Conservation (phyloP, 2,329 filamentous ascomycete genomes). For the Zymoseptoria crescenta region DNA sequence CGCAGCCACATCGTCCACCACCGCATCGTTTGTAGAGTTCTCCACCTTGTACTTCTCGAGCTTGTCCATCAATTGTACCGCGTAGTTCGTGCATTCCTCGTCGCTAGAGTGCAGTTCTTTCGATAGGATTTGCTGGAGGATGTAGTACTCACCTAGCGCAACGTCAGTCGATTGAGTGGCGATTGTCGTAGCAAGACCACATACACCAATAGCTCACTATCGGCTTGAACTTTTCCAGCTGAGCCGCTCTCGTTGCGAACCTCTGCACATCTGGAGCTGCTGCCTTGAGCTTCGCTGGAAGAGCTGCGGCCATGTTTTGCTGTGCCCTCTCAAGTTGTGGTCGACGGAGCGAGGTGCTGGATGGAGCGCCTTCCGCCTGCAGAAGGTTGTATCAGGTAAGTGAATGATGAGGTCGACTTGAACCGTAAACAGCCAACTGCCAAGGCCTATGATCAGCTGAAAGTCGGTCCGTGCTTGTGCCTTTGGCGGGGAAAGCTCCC, state of each 20-base stretch:
- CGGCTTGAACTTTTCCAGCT: constrained; percentile 77
- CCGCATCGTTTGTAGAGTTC: constrained; percentile 69
- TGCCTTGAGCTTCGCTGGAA: constrained; percentile 63
- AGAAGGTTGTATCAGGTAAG: background rate
- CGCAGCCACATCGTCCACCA: constrained; percentile 75
- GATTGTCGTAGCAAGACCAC: constrained; percentile 31
- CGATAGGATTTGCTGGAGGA: constrained; percentile 82
- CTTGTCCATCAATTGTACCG: constrained; percentile 79
- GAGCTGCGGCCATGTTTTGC: constrained; percentile 58
- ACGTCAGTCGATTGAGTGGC: constrained; percentile 10
- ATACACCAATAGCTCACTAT: constrained; percentile 92
- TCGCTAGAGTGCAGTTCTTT: constrained; percentile 71
- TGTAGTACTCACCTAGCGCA: constrained; percentile 71
- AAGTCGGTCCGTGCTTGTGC: background rate
- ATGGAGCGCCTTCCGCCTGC: background rate
- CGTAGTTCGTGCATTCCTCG: constrained; percentile 72
- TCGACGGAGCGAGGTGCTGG: background rate
- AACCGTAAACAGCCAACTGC: background rate
- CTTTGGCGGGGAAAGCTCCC: background rate
- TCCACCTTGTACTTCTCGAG: constrained; percentile 73
- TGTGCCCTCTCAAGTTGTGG: background rate
- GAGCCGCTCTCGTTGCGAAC: constrained; percentile 73
- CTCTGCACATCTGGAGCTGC: constrained; percentile 67
- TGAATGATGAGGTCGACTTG: background rate
- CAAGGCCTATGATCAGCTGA: background rate